These are phyloP conservation scores for Meyerozyma carpophila DNA, from an alignment of 1,139 yeast species.

Conservation along the genomic window DNA sequence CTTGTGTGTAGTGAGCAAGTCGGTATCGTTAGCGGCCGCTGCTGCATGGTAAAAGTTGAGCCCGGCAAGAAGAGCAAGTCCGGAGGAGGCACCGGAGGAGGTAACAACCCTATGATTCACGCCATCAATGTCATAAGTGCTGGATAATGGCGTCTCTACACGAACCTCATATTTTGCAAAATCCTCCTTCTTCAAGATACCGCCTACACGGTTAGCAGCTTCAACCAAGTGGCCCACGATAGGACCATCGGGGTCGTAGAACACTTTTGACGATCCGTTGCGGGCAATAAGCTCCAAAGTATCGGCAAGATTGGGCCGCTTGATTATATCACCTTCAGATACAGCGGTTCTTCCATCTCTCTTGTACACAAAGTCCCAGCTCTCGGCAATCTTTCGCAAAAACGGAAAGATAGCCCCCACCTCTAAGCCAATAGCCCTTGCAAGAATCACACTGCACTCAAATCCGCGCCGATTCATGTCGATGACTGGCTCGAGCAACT, in stretches of 20 bases:
- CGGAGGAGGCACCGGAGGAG: conserved; percentile 76
- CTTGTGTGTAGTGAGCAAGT: conserved; percentile 54
- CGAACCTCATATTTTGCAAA: conserved; percentile 55
- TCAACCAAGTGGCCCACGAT: conserved; percentile 53
- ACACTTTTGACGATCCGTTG: conserved; percentile 70
- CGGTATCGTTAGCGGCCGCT: conserved; percentile 21
- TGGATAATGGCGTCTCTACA: conserved; percentile 50
- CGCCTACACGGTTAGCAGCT: conserved; percentile 46
- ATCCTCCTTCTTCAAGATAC: conserved; percentile 58
- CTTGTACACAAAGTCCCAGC: conserved; percentile 55
- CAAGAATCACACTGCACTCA: conserved; percentile 46
- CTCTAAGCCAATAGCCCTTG: conserved; percentile 20
- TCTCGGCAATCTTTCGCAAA: conserved; percentile 23
- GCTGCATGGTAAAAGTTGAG: conserved; percentile 43
- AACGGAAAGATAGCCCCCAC: conserved; percentile 22
- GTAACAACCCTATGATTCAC: conserved; percentile 54
- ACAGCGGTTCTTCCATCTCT: conserved; percentile 22
- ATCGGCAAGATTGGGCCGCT: conserved; percentile 55
- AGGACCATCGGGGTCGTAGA: conserved; percentile 81
- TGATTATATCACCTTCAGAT: conserved; percentile 53
- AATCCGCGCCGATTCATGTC: conserved; percentile 67
- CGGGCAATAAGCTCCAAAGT: conserved; percentile 65
- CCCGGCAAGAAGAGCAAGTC: conserved; percentile 76
- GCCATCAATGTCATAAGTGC: conserved; percentile 28
- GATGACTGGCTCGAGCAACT: conserved; percentile 71